These are phyloP conservation scores for Trifolium pratense DNA, from an alignment of 306 rosid genomes.

Conservation along the genomic window DNA sequence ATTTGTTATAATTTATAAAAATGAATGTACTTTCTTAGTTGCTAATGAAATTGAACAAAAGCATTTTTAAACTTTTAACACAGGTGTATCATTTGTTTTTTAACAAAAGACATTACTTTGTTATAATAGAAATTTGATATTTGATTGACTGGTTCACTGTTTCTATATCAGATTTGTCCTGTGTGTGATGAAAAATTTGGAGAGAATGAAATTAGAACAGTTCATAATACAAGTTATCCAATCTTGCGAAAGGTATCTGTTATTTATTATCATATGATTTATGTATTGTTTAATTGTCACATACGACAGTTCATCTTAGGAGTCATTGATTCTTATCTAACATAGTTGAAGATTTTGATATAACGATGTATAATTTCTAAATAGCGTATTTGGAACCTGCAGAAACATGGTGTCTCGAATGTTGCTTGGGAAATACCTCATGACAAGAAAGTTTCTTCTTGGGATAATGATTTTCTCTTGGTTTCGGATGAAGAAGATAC, in stretches of 20 bases:
- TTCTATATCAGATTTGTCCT: conserved; percentile 78
- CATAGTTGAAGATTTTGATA: background rate
- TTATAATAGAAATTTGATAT: background rate
- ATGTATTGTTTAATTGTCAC: conserved; percentile 7
- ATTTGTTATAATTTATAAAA: conserved; percentile 3
- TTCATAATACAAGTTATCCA: conserved; percentile 53
- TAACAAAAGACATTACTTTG: too few species aligned
- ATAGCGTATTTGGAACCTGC: conserved; percentile 54
- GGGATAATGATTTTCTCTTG: conserved; percentile 46
- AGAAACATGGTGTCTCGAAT: conserved; percentile 3
- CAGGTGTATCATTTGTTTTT: too few species aligned
- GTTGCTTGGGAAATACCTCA: too few species aligned
- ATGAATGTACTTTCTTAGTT: conserved; percentile 11
- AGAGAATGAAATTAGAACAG: conserved; percentile 56
- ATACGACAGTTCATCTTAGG: background rate
- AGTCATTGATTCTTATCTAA: too few species aligned
- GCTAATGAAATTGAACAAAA: conserved; percentile 7
- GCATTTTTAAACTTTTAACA: too few species aligned
- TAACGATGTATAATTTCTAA: conserved; percentile 40
- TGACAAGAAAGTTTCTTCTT: conserved; percentile 46
- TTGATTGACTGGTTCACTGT: conserved; percentile 35
- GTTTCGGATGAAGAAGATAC: conserved; percentile 40
- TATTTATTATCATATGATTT: conserved; percentile 16
- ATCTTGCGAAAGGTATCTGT: conserved; percentile 56
- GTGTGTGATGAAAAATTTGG: conserved; percentile 67